A percentile compares a stretch with the other conserved stretches of the same genome.
Conservation (phyloP, 2,329 filamentous ascomycete species). For the Exophiala xenobiotica region DNA sequence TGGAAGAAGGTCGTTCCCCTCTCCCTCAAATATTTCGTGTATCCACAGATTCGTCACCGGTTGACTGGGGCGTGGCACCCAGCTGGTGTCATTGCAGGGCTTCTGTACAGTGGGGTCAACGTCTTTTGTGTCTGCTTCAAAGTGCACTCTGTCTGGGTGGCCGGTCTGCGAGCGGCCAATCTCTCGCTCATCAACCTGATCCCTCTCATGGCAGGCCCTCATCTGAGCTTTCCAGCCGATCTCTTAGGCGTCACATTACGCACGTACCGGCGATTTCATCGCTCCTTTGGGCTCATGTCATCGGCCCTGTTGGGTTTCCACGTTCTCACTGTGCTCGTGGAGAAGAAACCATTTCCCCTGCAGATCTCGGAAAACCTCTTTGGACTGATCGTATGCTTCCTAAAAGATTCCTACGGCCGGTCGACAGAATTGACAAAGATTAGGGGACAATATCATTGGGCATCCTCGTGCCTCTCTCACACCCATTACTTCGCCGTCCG, state of each 20-base stretch:
- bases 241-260: constrained; percentile 21
- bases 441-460: constrained; percentile 12
- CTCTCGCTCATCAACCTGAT: constrained; percentile 27
- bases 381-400: too few relatives aligned
- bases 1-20: too few relatives aligned
- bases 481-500: constrained; percentile 13
- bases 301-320: constrained; percentile 19
- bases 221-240: constrained; percentile 29
- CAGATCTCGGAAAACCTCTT: constrained; percentile 15
- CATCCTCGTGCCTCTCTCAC: constrained; percentile 18
- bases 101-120: constrained; percentile 14
- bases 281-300: constrained; percentile 23
- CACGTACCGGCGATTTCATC: constrained; percentile 19
- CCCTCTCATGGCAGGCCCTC: constrained; percentile 23
- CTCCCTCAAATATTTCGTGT: too few relatives aligned
- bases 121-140: constrained; percentile 17
- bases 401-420: too few relatives aligned
- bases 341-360: constrained; percentile 2
- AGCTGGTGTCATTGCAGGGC: constrained; percentile 4
- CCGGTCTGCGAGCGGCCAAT: constrained; percentile 18
- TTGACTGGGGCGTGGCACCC: constrained; percentile 28
- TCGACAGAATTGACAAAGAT: too few relatives aligned
- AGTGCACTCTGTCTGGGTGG: too few relatives aligned
- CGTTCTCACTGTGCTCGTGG: constrained; percentile 9
- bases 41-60: constrained; percentile 21